phyloP scores from a whole-genome alignment of 202 grass and related monocot genomes.

The Brachypodium distachyon region DNA sequence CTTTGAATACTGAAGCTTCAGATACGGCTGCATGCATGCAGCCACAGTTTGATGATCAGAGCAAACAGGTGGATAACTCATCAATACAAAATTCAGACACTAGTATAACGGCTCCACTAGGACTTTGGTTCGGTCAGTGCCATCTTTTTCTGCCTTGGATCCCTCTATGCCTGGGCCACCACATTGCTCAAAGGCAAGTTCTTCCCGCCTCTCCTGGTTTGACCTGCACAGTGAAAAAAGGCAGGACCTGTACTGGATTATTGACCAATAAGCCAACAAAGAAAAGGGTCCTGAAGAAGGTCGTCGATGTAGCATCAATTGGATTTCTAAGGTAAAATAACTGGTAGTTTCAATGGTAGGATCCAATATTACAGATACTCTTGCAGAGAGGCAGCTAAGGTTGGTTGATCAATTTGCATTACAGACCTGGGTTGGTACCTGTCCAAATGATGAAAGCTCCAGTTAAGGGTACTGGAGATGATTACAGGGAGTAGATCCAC shows the following conservation, averaged over 20 bases:
- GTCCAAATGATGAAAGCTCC: constrained; percentile 36
- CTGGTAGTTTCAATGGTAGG: not conserved
- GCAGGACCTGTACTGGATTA: not conserved
- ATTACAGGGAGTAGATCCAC: constrained; percentile 46
- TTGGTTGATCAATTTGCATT: constrained; percentile 18
- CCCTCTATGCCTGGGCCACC: constrained; percentile 42
- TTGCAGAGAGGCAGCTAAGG: constrained; percentile 21
- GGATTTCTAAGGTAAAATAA: constrained; percentile 1
- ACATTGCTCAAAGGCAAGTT: constrained; percentile 37
- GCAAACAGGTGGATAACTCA: constrained; percentile 8
- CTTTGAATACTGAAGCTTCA: constrained; percentile 7
- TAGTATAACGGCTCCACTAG: constrained; percentile 32
- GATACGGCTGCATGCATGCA: constrained; percentile 25
- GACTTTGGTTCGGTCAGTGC: not conserved
- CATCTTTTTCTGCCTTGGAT: constrained; percentile 34
- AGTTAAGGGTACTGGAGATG: constrained; percentile 36
- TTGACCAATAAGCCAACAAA: not conserved
- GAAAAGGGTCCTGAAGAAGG: not conserved
- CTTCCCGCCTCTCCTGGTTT: constrained; percentile 21
- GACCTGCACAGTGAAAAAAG: constrained; percentile 46
- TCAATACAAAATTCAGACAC: constrained; percentile 15
- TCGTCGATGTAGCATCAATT: constrained; percentile 1
- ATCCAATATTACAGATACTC: constrained; percentile 8
- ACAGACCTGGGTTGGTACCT: not conserved
- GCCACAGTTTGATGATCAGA: constrained; percentile 36